Base-by-base conservation (phyloP, 345 rosid genomes). In the Excoecaria cochinchinensis region DNA sequence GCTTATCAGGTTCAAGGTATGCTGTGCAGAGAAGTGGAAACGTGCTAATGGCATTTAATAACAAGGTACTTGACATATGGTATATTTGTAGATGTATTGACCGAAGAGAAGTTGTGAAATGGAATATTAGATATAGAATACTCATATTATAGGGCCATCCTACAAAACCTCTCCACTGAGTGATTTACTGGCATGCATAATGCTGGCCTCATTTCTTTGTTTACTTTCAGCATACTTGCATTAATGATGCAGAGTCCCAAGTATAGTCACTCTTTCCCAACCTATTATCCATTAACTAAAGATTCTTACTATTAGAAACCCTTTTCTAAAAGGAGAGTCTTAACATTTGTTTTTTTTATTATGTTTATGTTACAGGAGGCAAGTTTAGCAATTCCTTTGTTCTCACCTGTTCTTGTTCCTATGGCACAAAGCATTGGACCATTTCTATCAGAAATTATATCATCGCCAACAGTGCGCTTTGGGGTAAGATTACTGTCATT, bases 381-480 rank as follows among this genome's bases (percentile, higher is more conserved):
- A 42, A 93, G 98, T 77, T 67, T 85, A 78, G 93, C 97, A 74
- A 78, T 95, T 76, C 99, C 99, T 52, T 84, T 95, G 90, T 90
- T 95, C 88, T 95, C 99, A 22, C 98, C 97, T 76, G 90, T 95
- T 74, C 87, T 95, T 74, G 94, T 91, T 40, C 97, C 97, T 38
- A 74, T 95, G 91, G 97, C 97, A 68, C 99, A 95, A 84, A 89
- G 95, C 77, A 77, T 93, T 69, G 99, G 98, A 80, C 98, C 98
- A 62, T 51, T 93, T 73, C 82, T 95, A 71, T 87, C 93, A 70
- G 96, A 93, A 86, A 80, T 95, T 40, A 83, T 90, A 46, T 80
- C 91, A 25, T 90, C 91, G 3, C 92, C 93, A n/a, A 89, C 98
- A 52, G 82, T 95, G 55, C 93, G 91, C 67, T 74, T 86, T 61